Evolutionary conservation across 192 early-diverging fungal species (phyloP).

Genomic region (Mortierella antarctica): DNA sequence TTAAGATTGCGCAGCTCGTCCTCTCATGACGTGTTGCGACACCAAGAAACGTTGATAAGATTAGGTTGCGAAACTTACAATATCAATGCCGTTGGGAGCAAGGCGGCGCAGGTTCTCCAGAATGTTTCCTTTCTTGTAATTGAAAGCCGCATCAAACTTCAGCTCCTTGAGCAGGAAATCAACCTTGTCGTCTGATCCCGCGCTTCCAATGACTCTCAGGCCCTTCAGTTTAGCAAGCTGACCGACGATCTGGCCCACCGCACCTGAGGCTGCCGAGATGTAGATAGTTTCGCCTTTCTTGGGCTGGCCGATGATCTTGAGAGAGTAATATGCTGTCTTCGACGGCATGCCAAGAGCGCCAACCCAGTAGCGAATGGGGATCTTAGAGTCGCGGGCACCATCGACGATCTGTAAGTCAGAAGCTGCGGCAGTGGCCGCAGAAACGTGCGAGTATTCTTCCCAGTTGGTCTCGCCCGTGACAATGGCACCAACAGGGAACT

Average conservation of each 20-base stretch:
- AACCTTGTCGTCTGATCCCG: constrained; percentile 81
- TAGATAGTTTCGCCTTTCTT: constrained; percentile 90
- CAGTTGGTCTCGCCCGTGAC: constrained; percentile 65
- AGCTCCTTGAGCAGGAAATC: constrained; percentile 67
- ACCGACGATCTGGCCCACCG: constrained; percentile 76
- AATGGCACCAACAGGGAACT: constrained; percentile 67
- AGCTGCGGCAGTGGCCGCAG: constrained; percentile 14
- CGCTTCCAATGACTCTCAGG: constrained; percentile 80
- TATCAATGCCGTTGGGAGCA: constrained; percentile 85
- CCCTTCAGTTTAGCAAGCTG: constrained; percentile 85
- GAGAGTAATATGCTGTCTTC: constrained; percentile 53
- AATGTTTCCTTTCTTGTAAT: constrained; percentile 80
- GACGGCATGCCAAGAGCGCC: constrained; percentile 57
- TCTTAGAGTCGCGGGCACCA: constrained; percentile 29
- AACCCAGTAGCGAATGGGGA: constrained; percentile 34
- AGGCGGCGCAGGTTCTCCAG: constrained; percentile 59
- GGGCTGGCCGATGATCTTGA: constrained; percentile 73
- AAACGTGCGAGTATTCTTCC: too few species aligned
- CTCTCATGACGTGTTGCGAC: too few species aligned
- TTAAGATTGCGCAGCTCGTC: too few species aligned
- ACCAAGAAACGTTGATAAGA: too few species aligned
- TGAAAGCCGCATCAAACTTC: constrained; percentile 83
- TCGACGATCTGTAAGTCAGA: constrained; percentile 16
- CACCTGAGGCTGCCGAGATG: constrained; percentile 80
- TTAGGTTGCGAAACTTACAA: too few species aligned